These are phyloP conservation scores for Periconia macrospinosa DNA, from an alignment of 2,329 filamentous ascomycete genomes.

Conservation along the genomic window DNA sequence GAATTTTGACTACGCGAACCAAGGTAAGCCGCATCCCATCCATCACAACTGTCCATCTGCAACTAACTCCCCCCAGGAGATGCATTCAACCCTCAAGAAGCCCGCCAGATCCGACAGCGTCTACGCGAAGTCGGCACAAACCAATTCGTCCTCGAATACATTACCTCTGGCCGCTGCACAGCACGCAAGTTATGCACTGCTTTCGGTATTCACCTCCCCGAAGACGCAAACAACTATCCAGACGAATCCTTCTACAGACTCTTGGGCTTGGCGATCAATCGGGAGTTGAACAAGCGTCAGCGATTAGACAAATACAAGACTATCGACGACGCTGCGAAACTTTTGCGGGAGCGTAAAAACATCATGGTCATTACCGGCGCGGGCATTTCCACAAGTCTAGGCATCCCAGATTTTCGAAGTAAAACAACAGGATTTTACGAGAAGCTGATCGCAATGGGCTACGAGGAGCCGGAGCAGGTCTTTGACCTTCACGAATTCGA, in stretches of 20 bases:
- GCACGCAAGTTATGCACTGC: conserved; percentile 84
- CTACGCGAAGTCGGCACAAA: conserved; percentile 76
- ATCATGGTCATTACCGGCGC: conserved; percentile 94
- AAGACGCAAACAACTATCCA: conserved; percentile 70
- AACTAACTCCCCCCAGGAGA: conserved; percentile 22
- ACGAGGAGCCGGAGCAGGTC: conserved; percentile 86
- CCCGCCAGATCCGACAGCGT: conserved; percentile 67
- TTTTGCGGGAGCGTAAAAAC: conserved; percentile 75
- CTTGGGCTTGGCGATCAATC: conserved; percentile 74
- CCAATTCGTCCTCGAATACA: conserved; percentile 68
- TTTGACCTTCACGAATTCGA: conserved; percentile 90
- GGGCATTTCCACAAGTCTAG: conserved; percentile 93
- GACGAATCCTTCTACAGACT: conserved; percentile 77
- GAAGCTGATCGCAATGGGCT: conserved; percentile 75
- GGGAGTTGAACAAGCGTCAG: conserved; percentile 78
- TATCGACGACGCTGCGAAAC: conserved; percentile 79
- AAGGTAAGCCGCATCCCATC: conserved; percentile 15
- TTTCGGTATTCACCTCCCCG: conserved; percentile 75
- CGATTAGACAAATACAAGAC: conserved; percentile 82
- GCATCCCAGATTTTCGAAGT: conserved; percentile 95
- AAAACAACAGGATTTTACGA: conserved; percentile 91
- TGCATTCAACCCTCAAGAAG: conserved; percentile 55
- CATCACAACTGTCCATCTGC: conserved; percentile 1
- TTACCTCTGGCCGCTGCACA: conserved; percentile 64
- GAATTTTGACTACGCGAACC: conserved; percentile 28